These are phyloP conservation scores for Phoma sp. DNA, from an alignment of 2,329 filamentous ascomycete genomes.

Conservation along the genomic window DNA sequence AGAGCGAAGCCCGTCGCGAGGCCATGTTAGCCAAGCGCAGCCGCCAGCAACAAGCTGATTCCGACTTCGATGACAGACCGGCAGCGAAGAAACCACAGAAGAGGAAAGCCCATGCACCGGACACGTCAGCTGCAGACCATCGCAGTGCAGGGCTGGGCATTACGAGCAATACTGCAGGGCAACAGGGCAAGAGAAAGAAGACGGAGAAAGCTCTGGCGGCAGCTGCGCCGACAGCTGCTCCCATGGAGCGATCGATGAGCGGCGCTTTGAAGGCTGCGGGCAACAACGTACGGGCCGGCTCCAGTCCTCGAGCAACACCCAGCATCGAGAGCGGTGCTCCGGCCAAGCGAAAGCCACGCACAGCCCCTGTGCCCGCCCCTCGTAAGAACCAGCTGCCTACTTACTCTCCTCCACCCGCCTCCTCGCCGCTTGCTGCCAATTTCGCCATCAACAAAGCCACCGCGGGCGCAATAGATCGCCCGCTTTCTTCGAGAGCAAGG, in stretches of 20 bases:
- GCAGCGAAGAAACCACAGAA: constrained; percentile 67
- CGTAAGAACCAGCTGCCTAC: constrained; percentile 71
- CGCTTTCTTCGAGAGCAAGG: constrained; percentile 73
- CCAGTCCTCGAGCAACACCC: constrained; percentile 73
- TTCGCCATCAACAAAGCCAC: constrained; percentile 65
- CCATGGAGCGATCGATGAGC: constrained; percentile 73
- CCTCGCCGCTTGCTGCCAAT: constrained; percentile 75
- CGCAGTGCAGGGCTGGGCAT: constrained; percentile 69
- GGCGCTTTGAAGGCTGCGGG: constrained; percentile 58
- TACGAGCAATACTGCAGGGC: constrained; percentile 59
- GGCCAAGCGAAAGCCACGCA: constrained; percentile 73
- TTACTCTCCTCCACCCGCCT: constrained; percentile 73
- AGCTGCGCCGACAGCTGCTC: constrained; percentile 45
- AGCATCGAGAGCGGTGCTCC: constrained; percentile 54
- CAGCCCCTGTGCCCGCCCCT: constrained; percentile 69
- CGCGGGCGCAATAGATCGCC: constrained; percentile 57
- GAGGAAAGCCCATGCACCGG: constrained; percentile 65
- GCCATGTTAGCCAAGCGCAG: constrained; percentile 76
- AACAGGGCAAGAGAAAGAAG: constrained; percentile 77
- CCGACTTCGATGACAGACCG: constrained; percentile 75
- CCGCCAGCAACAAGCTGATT: constrained; percentile 72
- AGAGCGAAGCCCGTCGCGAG: constrained; percentile 85
- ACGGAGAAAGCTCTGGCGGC: constrained; percentile 67
- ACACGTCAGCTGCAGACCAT: constrained; percentile 47
- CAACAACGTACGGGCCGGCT: constrained; percentile 46